A percentile compares a stretch with the other conserved stretches of the same genome.
These are phyloP conservation scores for Amesomyces nigricolor DNA, from an alignment of 2,329 filamentous ascomycete species.

Conservation along the genomic window DNA sequence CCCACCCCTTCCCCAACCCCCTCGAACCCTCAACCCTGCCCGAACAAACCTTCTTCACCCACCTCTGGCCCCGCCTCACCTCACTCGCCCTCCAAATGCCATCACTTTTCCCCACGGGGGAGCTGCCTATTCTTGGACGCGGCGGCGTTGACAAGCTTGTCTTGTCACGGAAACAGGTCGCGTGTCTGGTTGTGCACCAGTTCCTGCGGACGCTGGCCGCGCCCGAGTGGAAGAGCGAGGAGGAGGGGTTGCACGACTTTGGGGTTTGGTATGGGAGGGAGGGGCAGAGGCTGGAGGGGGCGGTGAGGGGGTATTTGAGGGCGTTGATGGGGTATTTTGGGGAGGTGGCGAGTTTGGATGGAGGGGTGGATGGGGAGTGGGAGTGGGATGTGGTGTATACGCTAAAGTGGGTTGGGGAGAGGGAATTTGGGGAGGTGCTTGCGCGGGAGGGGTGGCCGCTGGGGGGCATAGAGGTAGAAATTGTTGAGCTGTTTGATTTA, in stretches of 20 bases:
- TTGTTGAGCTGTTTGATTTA: conserved; percentile 26
- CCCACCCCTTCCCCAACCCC: background rate
- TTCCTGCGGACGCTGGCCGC: conserved; percentile 29
- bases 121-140: conserved; percentile 1
- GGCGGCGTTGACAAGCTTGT: background rate
- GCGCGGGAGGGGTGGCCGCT: conserved; percentile 3
- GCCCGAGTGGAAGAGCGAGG: conserved; percentile 24
- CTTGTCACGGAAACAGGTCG: conserved; percentile 27
- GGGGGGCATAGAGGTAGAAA: conserved; percentile 15
- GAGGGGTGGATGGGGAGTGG: conserved; percentile 3
- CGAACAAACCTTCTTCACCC: background rate
- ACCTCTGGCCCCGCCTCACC: conserved; percentile 5
- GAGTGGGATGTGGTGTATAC: conserved; percentile 23
- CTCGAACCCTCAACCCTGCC: too few species aligned
- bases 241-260: conserved; percentile 31
- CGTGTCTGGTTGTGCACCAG: conserved; percentile 31
- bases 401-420: conserved; percentile 14
- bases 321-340: conserved; percentile 31
- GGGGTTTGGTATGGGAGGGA: conserved; percentile 32
- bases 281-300: conserved; percentile 29
- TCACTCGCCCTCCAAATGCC: conserved; percentile 11
- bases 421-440: background rate
- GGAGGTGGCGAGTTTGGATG: conserved; percentile 9
- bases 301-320: conserved; percentile 29
- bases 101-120: background rate